A percentile compares a stretch with the other conserved stretches of the same genome.
These are phyloP conservation scores for Colletotrichum lupini DNA, from an alignment of 2,329 filamentous ascomycete genomes.

Conservation along the genomic window DNA sequence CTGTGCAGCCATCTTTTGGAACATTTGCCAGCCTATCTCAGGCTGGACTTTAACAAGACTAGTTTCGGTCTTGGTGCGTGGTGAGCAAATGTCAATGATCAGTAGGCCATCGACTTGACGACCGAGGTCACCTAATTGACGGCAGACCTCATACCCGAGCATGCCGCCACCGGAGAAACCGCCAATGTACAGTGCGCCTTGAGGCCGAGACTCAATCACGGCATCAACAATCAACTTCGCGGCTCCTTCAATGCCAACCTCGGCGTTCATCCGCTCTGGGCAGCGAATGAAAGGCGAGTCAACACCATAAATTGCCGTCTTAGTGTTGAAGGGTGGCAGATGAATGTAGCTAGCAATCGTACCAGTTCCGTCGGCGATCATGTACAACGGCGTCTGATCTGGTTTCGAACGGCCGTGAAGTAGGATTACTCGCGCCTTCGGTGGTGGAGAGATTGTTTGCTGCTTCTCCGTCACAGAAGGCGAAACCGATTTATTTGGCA, in stretches of 20 bases:
- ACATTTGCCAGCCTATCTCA: neutral
- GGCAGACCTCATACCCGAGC: constrained; percentile 10
- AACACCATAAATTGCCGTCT: constrained; percentile 1
- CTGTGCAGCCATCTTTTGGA: neutral
- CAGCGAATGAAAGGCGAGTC: constrained; percentile 11
- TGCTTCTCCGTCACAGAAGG: neutral
- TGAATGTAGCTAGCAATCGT: constrained; percentile 18
- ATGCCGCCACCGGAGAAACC: constrained; percentile 14
- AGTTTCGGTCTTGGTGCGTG: neutral
- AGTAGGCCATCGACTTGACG: neutral
- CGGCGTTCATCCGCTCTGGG: neutral
- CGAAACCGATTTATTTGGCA: neutral
- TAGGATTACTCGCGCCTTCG: constrained; percentile 1
- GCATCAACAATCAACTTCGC: constrained; percentile 14
- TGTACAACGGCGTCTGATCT: neutral
- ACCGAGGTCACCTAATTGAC: neutral
- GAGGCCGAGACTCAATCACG: neutral
- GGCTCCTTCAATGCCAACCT: neutral
- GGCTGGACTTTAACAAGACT: neutral
- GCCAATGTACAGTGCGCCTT: neutral
- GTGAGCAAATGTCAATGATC: constrained; percentile 9
- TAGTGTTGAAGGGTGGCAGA: neutral
- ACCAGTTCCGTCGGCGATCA: constrained; percentile 15
- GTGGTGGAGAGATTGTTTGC: neutral
- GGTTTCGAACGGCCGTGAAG: neutral